Evolutionary conservation across 805 yeast species (phyloP), one percentile per base, ranked within the genome.

Genomic region (Metschnikowia lunata): DNA sequence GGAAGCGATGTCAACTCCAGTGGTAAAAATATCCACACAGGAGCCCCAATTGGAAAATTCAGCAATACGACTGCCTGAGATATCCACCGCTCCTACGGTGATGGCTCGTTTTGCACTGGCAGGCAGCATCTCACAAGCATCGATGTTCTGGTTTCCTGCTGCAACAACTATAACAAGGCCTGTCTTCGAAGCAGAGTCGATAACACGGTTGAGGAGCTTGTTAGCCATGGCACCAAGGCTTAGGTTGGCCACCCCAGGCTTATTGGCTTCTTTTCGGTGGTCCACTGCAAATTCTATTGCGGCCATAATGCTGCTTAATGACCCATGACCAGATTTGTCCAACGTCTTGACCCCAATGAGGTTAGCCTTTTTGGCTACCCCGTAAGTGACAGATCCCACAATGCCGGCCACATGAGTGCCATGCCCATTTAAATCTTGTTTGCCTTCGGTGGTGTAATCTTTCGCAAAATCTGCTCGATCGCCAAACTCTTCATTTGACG

Each of bases 81-180:
- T 96, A 57, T 88, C 91, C 40, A 89, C 79, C 4, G 97, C 95
- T 1, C 97, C 97, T 8, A 90, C 95, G 0, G 95, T 81, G 4
- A 88, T 77, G 0, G 87, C 88, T 39, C 68, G 67, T 1, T 66
- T 67, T 1, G 91, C 83, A 31, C 91, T 83, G 1, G 95, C 95
- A 0, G 97, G 97, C 45, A 95, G 86, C n/a, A 82, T 78, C 46
- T 71, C 61, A 56, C 97, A 90, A 0, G 97, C 95, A 59, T 88
- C 80, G 14, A 77, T 61, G 51, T 82, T 80, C 26, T 83, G 73
- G 61, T 90, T 90, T 1, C 98, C 98, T 0, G 96, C 97, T 0
- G 97, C 96, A 6, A 75, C 88, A 18, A 83, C 85, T 26, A 85
- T 66, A 1, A 84, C 73, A 31, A 89, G 59, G 0, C 96, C 97